Percentiles rank a stretch among this genome's conserved stretches.
phyloP scores from a whole-genome alignment of 371 early-diverging fungal species.

The Rhizopus arrhizus region DNA sequence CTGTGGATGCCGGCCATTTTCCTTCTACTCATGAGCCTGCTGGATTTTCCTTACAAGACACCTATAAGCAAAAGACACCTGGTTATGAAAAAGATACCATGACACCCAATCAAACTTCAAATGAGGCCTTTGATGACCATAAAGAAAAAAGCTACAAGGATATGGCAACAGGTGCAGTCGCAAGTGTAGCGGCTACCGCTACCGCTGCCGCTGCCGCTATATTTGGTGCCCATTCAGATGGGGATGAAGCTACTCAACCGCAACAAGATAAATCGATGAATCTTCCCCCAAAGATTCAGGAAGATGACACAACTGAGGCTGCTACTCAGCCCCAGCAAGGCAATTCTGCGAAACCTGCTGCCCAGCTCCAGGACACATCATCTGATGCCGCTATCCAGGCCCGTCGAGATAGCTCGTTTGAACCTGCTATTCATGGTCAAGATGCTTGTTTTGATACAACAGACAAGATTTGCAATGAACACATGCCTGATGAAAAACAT shows the following conservation, averaged over 20 bases:
- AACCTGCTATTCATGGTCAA: slow-evolving; percentile 29
- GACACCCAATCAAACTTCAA: background rate
- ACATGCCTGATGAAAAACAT: background rate
- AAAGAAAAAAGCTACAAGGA: slow-evolving; percentile 4
- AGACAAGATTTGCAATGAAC: slow-evolving; percentile 2
- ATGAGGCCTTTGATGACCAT: no score
- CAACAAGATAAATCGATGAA: background rate
- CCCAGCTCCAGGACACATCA: no score
- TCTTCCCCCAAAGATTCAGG: no score
- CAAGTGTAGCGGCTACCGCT: slow-evolving; percentile 14
- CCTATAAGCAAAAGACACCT: background rate
- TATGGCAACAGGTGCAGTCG: slow-evolving; percentile 7
- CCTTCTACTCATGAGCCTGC: slow-evolving; percentile 2
- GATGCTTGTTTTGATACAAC: slow-evolving; percentile 3
- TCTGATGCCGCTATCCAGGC: background rate
- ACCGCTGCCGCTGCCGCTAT: slow-evolving; percentile 15
- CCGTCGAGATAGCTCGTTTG: background rate
- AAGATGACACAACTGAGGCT: no score
- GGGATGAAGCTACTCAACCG: no score
- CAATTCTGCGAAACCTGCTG: no score
- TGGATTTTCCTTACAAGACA: background rate
- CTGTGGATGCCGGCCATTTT: background rate
- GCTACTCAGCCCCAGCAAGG: no score
- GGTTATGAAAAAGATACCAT: background rate
- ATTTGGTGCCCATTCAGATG: slow-evolving; percentile 4